Evolutionary conservation across 2,329 filamentous ascomycete genomes (phyloP), one percentile per base, ranked within the genome.

Genomic region (Paecilomyces sp.): DNA sequence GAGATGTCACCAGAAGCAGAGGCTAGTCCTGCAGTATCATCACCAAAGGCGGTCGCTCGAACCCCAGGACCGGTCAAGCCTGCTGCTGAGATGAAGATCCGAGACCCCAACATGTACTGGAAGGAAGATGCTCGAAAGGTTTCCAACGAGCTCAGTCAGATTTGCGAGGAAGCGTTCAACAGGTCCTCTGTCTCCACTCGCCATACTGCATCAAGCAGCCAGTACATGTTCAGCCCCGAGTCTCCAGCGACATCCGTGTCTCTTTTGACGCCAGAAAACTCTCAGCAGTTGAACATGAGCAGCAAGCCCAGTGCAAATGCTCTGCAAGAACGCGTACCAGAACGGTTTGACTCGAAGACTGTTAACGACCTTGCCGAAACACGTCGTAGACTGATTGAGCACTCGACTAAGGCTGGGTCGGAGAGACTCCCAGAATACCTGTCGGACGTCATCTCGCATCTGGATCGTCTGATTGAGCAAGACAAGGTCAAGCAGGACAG

Each of bases 151-250:
- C 87, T 97, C 62, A 91, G 91, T 56, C 91, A 91, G 73, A 90
- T 94, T 60, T 95, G 92, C 69, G 92, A 97, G 69, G 90, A 94
- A 68, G 92, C 92, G 1, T 97, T 97, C 78, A 92, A 91, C 69
- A 86, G 88, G 66, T 82, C 78, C 58, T 88, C 81, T 0, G 74
- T 82, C 24, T 79, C 83, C 1, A 84, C 80, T 56, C 73, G 69
- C 28, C 76, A 76, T 3, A 81, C 80, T 0, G 74, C 76, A 18
- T 68, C 71, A 3, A 76, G 77, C 8, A 76, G 71, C 59, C 71
- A 71, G 28, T 72, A 67, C 50, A 70, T 47, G 41, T 47, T 71
- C 11, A 76, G 74, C 31, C 77, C 77, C 59, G 79, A 83, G 36
- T 84, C 83, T 2, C 83, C 83, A 30, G 79, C 80, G 5, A 79